Evolutionary conservation across 108 stramenopile genomes (phyloP).

Genomic region (Seminavis robusta): DNA sequence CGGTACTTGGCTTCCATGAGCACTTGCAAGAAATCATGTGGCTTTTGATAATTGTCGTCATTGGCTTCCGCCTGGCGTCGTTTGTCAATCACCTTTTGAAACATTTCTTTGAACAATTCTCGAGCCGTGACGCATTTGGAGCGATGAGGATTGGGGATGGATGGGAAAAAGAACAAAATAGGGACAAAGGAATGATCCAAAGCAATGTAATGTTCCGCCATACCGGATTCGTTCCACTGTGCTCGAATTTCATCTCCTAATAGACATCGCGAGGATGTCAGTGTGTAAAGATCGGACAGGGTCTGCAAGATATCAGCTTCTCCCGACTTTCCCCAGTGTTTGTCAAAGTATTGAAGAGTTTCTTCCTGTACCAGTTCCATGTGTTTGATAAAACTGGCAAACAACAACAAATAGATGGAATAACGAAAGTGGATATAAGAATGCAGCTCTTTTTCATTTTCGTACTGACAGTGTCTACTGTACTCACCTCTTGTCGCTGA

Average conservation of each 20-base stretch:
- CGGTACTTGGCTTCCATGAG: slow-evolving; percentile 73
- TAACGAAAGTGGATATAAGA: no score
- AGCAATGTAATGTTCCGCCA: slow-evolving; percentile 58
- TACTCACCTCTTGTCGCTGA: slow-evolving; percentile 27
- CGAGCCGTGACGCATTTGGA: slow-evolving; percentile 33
- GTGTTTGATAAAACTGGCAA: slow-evolving; percentile 51
- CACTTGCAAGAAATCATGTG: slow-evolving; percentile 55
- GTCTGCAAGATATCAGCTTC: slow-evolving; percentile 44
- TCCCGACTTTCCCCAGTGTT: slow-evolving; percentile 35
- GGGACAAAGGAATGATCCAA: slow-evolving; percentile 76
- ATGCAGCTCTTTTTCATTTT: no score
- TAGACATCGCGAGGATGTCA: slow-evolving; percentile 62
- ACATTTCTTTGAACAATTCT: slow-evolving; percentile 50
- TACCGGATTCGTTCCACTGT: slow-evolving; percentile 43
- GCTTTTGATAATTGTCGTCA: slow-evolving; percentile 16
- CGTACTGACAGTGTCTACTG: no score
- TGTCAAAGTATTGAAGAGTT: slow-evolving; percentile 30
- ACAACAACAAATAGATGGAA: no score
- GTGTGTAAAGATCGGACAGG: slow-evolving; percentile 59
- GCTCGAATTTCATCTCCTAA: slow-evolving; percentile 71
- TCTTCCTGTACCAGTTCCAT: slow-evolving; percentile 61
- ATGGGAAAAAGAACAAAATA: slow-evolving; percentile 66
- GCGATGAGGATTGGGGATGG: slow-evolving; percentile 54
- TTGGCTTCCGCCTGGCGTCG: slow-evolving; percentile 24
- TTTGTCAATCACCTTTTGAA: slow-evolving; percentile 45